Base-by-base conservation (phyloP, 257 asterid species). In the Thymus quinquecostatus region DNA sequence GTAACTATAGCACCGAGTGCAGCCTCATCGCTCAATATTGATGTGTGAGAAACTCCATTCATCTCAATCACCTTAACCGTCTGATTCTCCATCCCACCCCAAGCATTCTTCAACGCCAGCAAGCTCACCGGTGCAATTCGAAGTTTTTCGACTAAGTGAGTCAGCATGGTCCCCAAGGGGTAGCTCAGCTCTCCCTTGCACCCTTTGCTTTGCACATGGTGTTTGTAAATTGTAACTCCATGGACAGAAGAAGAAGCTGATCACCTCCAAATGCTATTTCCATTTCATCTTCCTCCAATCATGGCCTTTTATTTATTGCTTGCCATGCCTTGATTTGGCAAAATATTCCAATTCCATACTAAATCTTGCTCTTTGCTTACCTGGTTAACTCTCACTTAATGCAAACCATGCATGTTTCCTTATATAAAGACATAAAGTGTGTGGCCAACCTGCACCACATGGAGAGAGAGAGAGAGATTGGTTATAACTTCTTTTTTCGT, bases 31-130 rank as follows among this genome's bases (percentile, higher is more conserved):
- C 55, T 82, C 53, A 93, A 65, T 50, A 91, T 14, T 2, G 69
- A 62, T 1, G 88, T 68, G 64, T 93, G 97, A 64, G 96, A 83
- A 76, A 86, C 89, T 27, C 94, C 96, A n/a, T 64, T 81, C 43
- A 91, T 13, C 74, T 79, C 81, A 29, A 86, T 57, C 78, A 91
- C 82, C 70, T 89, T 84, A 10, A 86, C 64, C 4, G 86, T 50
- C 14, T 84, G 84, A 43, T 80, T 68, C n/a, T 57, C 60, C 2
- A 71, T 11, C 5, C 80, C 81, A 29, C 56, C 82, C 90, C 87
- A 81, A 4, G 71, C 78, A n/a, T 80, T 33, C 58, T 83, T 87
- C 50, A 89, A 47, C 6, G 90, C 91, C 67, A 82, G 41, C 80
- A 91, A 77, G 87, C 98, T 93, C 43, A 75, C 60, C 96, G 83